Conservation (phyloP, 1,284 basidiomycete genomes). For the Leucoagaricus sp. region DNA sequence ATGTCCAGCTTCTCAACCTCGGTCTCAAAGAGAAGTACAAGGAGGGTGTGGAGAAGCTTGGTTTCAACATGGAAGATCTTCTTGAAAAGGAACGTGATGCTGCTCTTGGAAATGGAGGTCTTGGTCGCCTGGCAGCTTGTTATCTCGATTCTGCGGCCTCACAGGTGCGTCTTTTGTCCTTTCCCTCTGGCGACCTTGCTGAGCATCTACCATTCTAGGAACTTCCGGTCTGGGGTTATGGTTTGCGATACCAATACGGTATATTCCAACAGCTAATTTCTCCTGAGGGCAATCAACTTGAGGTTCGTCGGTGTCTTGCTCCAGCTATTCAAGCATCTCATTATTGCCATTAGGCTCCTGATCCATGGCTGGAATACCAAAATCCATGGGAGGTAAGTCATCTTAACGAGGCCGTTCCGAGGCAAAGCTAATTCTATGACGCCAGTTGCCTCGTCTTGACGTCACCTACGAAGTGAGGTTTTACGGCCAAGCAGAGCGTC, state of each 20-base stretch:
- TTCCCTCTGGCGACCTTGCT: background rate
- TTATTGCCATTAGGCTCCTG: slow-evolving; percentile 73
- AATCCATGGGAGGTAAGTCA: slow-evolving; percentile 77
- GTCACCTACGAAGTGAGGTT: slow-evolving; percentile 83
- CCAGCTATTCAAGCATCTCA: background rate
- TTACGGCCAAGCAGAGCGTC: slow-evolving; percentile 78
- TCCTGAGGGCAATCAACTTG: slow-evolving; percentile 83
- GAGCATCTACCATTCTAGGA: slow-evolving; percentile 27
- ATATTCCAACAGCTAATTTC: slow-evolving; percentile 94
- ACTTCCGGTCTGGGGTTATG: slow-evolving; percentile 83
- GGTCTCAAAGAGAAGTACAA: slow-evolving; percentile 77
- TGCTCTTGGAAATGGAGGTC: slow-evolving; percentile 85
- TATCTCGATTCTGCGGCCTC: slow-evolving; percentile 87
- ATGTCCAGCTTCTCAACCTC: slow-evolving; percentile 72
- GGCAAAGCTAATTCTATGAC: too few species aligned
- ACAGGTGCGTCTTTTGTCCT: slow-evolving; percentile 49
- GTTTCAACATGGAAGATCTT: slow-evolving; percentile 86
- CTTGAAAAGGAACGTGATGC: slow-evolving; percentile 89
- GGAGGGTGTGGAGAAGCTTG: slow-evolving; percentile 71
- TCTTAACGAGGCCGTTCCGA: too few species aligned
- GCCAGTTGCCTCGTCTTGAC: slow-evolving; percentile 74
- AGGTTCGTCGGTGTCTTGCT: slow-evolving; percentile 41
- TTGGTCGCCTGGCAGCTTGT: slow-evolving; percentile 92
- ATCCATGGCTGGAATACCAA: slow-evolving; percentile 88
- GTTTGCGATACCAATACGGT: slow-evolving; percentile 86